A percentile compares a stretch with the other conserved stretches of the same genome.
Evolutionary conservation across 371 early-diverging fungal genomes (phyloP).

Genomic region (Mucor mucedo): DNA sequence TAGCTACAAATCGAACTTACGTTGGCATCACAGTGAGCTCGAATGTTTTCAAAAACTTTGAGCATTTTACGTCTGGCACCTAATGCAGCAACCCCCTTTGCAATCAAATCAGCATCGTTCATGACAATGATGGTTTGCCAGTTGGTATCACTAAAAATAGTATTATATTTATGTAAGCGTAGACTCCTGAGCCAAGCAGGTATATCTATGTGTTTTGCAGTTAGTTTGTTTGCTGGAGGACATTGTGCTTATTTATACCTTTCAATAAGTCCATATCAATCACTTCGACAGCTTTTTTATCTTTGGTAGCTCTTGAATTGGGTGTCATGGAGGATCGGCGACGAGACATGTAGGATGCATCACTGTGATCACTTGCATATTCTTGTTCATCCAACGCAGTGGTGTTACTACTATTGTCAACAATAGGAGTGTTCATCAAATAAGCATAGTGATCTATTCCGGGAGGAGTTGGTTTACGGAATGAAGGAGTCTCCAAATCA

Average conservation of each 20-base stretch:
- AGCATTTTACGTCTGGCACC: constrained; percentile 96
- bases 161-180: constrained; percentile 92
- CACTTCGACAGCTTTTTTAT: constrained; percentile 74
- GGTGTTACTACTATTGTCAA: not conserved
- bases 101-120: constrained; percentile 79
- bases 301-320: constrained; percentile 48
- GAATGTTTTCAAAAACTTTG: constrained; percentile 91
- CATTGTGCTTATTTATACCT: constrained; percentile 40
- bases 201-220: constrained; percentile 61
- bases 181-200: constrained; percentile 89
- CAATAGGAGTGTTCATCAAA: constrained; percentile 12
- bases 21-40: constrained; percentile 54
- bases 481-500: constrained; percentile 4
- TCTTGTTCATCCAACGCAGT: constrained; percentile 41
- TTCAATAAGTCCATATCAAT: constrained; percentile 74
- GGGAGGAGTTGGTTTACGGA: constrained; percentile 13
- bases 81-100: constrained; percentile 90
- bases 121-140: constrained; percentile 91
- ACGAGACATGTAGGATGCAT: constrained; percentile 39
- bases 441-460: constrained; percentile 26
- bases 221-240: no score
- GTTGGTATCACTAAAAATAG: constrained; percentile 72
- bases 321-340: constrained; percentile 25
- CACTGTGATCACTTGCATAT: constrained; percentile 62
- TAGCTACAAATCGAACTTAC: constrained; percentile 33